phyloP scores from a whole-genome alignment of 352 stramenopile genomes.

The Pythium aphanidermatum region DNA sequence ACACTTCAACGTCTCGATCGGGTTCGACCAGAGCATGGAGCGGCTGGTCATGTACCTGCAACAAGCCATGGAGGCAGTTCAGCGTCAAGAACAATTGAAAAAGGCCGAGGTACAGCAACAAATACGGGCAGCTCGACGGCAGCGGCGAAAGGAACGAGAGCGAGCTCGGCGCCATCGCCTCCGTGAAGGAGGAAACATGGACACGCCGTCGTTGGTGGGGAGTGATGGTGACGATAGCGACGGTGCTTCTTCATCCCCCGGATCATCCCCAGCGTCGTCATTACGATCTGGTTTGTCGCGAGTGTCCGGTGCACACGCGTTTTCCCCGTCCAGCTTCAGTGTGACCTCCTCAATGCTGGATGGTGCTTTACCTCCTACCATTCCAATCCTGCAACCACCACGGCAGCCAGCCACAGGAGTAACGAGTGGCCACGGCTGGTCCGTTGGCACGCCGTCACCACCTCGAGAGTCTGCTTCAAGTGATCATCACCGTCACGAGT shows the following conservation, averaged over 20 bases:
- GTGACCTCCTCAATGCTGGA: not conserved
- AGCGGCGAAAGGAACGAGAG: slow-evolving; percentile 11
- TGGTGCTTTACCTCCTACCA: slow-evolving; percentile 12
- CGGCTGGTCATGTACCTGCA: slow-evolving; percentile 32
- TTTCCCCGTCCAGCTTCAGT: slow-evolving; percentile 9
- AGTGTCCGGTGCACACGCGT: not conserved
- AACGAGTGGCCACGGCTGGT: slow-evolving; percentile 22
- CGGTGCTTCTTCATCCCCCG: slow-evolving; percentile 4
- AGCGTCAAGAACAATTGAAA: slow-evolving; percentile 17
- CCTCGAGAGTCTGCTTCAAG: not conserved
- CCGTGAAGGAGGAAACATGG: not conserved
- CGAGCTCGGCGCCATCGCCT: slow-evolving; percentile 3
- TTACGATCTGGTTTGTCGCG: slow-evolving; percentile 12
- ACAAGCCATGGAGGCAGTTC: slow-evolving; percentile 16
- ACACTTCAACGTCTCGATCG: slow-evolving; percentile 75
- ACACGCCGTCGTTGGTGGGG: not conserved
- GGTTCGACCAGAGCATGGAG: slow-evolving; percentile 68
- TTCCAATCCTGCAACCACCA: slow-evolving; percentile 19
- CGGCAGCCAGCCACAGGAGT: slow-evolving; percentile 12
- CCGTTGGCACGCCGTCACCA: slow-evolving; percentile 8
- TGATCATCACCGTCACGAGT: not conserved
- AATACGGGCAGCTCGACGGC: slow-evolving; percentile 5
- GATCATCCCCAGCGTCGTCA: slow-evolving; percentile 17
- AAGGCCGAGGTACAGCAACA: slow-evolving; percentile 17
- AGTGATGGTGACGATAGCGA: slow-evolving; percentile 13